Evolutionary conservation across 164 flowering plant species (phyloP).

Genomic region (Dillenia turbinata): DNA sequence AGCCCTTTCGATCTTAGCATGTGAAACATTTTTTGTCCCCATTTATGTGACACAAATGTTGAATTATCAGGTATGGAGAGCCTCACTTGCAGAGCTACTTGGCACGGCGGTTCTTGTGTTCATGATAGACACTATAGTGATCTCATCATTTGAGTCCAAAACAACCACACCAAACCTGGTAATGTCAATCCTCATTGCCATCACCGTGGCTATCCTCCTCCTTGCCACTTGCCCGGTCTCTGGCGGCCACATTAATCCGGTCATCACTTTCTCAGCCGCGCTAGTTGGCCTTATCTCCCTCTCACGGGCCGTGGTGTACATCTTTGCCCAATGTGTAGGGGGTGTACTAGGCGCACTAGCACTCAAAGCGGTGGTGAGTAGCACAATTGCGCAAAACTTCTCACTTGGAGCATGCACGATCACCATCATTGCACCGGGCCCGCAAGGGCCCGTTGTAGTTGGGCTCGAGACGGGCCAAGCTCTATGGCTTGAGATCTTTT

Average conservation of each 20-base stretch:
- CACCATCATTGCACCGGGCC: constrained; percentile 34
- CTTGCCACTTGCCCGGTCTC: constrained; percentile 46
- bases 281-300: constrained; percentile 47
- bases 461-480: constrained; percentile 39
- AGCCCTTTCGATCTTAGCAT: too few relatives aligned
- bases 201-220: constrained; percentile 38
- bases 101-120: too few relatives aligned
- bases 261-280: constrained; percentile 38
- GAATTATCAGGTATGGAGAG: too few relatives aligned
- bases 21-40: too few relatives aligned
- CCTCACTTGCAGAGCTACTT: too few relatives aligned
- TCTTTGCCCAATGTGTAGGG: constrained; percentile 50
- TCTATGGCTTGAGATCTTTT: constrained; percentile 48
- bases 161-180: constrained; percentile 37
- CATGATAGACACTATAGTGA: too few relatives aligned
- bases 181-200: constrained; percentile 25
- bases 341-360: constrained; percentile 50
- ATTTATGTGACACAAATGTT: too few relatives aligned
- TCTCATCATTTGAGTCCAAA: constrained; percentile 33
- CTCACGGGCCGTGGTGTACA: constrained; percentile 43
- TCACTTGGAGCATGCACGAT: constrained; percentile 62
- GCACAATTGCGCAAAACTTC: constrained; percentile 25
- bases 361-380: constrained; percentile 40
- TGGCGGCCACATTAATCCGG: constrained; percentile 62
- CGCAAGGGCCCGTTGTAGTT: constrained; percentile 27